A percentile compares a stretch with the other conserved stretches of the same genome.
Conservation (phyloP, 306 rosid species). For the Pachyrhizus erosus region DNA sequence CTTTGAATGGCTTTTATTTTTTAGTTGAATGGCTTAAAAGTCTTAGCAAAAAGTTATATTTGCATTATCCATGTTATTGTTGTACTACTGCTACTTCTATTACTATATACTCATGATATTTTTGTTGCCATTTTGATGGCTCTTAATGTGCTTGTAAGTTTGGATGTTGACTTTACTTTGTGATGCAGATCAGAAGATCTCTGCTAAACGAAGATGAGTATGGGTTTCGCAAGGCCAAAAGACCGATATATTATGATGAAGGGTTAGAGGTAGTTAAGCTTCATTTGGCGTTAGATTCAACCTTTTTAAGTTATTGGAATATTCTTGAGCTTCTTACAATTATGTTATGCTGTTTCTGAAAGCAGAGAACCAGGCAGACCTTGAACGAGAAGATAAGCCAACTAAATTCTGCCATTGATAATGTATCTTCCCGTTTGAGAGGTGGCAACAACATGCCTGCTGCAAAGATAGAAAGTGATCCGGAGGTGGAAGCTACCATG, state of each 20-base stretch:
- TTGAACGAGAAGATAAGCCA: constrained; percentile 87
- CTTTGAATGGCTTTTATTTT: background rate
- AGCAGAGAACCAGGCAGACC: constrained; percentile 81
- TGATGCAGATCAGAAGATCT: constrained; percentile 82
- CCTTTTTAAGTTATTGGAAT: constrained; percentile 20
- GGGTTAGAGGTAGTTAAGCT: constrained; percentile 78
- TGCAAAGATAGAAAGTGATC: constrained; percentile 66
- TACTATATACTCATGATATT: constrained; percentile 7
- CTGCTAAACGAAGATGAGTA: constrained; percentile 83
- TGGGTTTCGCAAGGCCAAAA: constrained; percentile 85
- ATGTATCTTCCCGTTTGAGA: constrained; percentile 91
- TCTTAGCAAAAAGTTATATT: constrained; percentile 5
- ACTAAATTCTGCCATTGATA: constrained; percentile 94
- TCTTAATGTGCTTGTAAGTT: constrained; percentile 29
- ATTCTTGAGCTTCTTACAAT: constrained; percentile 11
- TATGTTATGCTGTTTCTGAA: constrained; percentile 35
- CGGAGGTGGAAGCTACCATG: constrained; percentile 78
- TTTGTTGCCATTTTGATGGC: constrained; percentile 22
- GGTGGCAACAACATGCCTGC: constrained; percentile 76
- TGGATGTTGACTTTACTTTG: constrained; percentile 36
- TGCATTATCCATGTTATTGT: constrained; percentile 28
- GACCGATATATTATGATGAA: constrained; percentile 88
- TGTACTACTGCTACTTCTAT: constrained; percentile 12
- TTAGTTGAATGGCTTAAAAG: constrained; percentile 8
- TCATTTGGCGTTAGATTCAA: constrained; percentile 12